Percentiles rank a stretch among this genome's conserved stretches.
Evolutionary conservation across 768 basidiomycete species (phyloP).

Genomic region (Tubosaeta sp.): DNA sequence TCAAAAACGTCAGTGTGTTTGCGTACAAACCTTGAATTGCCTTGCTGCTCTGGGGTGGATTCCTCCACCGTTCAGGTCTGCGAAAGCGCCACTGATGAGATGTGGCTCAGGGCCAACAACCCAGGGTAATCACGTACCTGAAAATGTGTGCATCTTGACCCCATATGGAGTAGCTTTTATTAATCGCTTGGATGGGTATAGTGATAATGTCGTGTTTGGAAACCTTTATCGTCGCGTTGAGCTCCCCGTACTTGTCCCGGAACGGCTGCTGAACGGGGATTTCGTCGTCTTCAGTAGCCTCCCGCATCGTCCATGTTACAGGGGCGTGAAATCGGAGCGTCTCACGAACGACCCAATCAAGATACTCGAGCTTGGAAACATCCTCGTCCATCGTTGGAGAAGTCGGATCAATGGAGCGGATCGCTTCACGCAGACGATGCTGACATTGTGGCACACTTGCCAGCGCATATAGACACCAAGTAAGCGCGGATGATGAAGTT

Average conservation of each 20-base stretch:
- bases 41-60: slow-evolving; percentile 33
- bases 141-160: slow-evolving; percentile 64
- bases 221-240: slow-evolving; percentile 34
- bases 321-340: slow-evolving; percentile 52
- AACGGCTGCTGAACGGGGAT: slow-evolving; percentile 45
- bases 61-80: slow-evolving; percentile 53
- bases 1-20: slow-evolving; percentile 53
- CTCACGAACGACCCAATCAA: slow-evolving; percentile 63
- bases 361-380: slow-evolving; percentile 44
- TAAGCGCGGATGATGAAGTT: slow-evolving; percentile 52
- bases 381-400: slow-evolving; percentile 21
- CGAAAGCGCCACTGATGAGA: slow-evolving; percentile 21
- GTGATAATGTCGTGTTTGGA: slow-evolving; percentile 52
- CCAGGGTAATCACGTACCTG: slow-evolving; percentile 36
- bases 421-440: slow-evolving; percentile 41
- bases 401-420: slow-evolving; percentile 28
- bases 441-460: slow-evolving; percentile 45
- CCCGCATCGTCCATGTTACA: slow-evolving; percentile 57
- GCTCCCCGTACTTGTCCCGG: slow-evolving; percentile 30
- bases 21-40: slow-evolving; percentile 50
- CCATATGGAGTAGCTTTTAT: slow-evolving; percentile 53
- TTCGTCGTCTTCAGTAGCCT: slow-evolving; percentile 42
- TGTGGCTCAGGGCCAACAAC: slow-evolving; percentile 19
- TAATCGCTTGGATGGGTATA: slow-evolving; percentile 57
- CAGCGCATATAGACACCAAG: slow-evolving; percentile 62